Evolutionary conservation across 2,329 filamentous ascomycete genomes (phyloP).

Genomic region (Chaetomium strumarium): DNA sequence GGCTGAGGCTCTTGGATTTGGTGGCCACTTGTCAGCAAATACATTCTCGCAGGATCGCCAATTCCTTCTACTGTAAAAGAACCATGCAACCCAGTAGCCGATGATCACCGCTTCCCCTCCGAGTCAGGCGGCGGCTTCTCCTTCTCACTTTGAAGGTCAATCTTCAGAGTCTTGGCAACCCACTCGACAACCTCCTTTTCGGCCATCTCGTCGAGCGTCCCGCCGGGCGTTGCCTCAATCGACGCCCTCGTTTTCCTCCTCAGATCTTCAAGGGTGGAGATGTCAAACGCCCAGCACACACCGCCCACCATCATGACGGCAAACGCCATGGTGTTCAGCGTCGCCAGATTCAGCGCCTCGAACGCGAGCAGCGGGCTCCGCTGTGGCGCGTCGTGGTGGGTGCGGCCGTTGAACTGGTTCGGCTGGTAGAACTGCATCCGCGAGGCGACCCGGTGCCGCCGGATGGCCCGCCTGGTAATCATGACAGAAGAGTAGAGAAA

Average conservation of each 20-base stretch:
- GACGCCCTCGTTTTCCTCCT: slow-evolving; percentile 43
- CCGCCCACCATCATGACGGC: slow-evolving; percentile 71
- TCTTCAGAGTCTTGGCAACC: slow-evolving; percentile 53
- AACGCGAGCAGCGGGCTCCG: slow-evolving; percentile 64
- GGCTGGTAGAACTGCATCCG: slow-evolving; percentile 68
- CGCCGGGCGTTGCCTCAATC: slow-evolving; percentile 30
- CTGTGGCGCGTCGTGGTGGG: slow-evolving; percentile 19
- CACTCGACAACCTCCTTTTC: slow-evolving; percentile 58
- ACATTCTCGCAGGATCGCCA: too few relatives aligned
- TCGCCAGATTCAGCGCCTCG: slow-evolving; percentile 80
- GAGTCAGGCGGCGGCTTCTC: neutral
- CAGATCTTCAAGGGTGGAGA: slow-evolving; percentile 63
- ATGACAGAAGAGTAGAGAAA: slow-evolving; percentile 69
- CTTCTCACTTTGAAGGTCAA: slow-evolving; percentile 29
- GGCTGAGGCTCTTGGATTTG: too few relatives aligned
- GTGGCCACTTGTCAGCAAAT: too few relatives aligned
- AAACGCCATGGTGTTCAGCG: slow-evolving; percentile 74
- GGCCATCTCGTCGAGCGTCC: slow-evolving; percentile 41
- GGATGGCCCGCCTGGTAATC: slow-evolving; percentile 65
- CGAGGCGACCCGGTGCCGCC: slow-evolving; percentile 53
- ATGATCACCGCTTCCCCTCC: neutral
- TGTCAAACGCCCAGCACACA: slow-evolving; percentile 68
- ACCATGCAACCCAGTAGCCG: too few relatives aligned
- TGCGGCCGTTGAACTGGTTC: slow-evolving; percentile 40
- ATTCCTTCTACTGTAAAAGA: too few relatives aligned